A percentile compares a stretch with the other conserved stretches of the same genome.
Evolutionary conservation across 805 yeast species (phyloP).

Genomic region (Metschnikowia gelsemii): DNA sequence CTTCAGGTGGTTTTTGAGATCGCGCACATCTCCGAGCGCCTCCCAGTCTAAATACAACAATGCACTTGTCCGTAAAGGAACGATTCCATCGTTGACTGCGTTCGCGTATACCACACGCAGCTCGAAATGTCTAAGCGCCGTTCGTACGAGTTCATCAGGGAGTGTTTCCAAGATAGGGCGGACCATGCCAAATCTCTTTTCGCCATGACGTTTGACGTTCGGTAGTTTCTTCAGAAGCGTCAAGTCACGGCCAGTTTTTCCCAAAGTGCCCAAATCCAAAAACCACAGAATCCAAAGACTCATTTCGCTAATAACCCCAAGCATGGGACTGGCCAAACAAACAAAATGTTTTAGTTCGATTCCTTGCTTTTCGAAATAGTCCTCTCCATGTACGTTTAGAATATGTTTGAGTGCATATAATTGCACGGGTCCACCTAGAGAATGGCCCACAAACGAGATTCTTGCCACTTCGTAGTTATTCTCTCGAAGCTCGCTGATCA

Average conservation of each 20-base stretch:
- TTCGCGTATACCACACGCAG: slow-evolving; percentile 43
- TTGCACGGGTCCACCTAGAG: slow-evolving; percentile 45
- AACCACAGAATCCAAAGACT: slow-evolving; percentile 41
- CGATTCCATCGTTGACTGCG: slow-evolving; percentile 47
- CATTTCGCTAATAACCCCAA: slow-evolving; percentile 43
- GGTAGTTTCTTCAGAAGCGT: slow-evolving; percentile 39
- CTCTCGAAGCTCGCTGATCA: slow-evolving; percentile 25
- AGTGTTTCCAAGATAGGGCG: slow-evolving; percentile 38
- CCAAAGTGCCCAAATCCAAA: slow-evolving; percentile 44
- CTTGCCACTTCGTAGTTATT: slow-evolving; percentile 22
- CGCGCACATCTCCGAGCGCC: slow-evolving; percentile 41
- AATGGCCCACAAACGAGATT: slow-evolving; percentile 45
- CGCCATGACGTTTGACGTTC: slow-evolving; percentile 10
- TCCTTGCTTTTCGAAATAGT: slow-evolving; percentile 27
- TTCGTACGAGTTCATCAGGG: slow-evolving; percentile 41
- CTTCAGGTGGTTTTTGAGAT: slow-evolving; percentile 20
- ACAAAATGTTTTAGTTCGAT: slow-evolving; percentile 36
- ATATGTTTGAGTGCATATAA: slow-evolving; percentile 41
- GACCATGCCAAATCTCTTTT: slow-evolving; percentile 11
- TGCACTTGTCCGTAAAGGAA: slow-evolving; percentile 45
- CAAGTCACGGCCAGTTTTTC: slow-evolving; percentile 46
- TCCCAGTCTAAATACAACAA: slow-evolving; percentile 43
- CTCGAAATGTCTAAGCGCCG: slow-evolving; percentile 29
- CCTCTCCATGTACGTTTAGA: slow-evolving; percentile 30
- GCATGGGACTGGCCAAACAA: slow-evolving; percentile 43